These are phyloP conservation scores for Delonix regia DNA, from an alignment of 306 rosid species.

Conservation along the genomic window DNA sequence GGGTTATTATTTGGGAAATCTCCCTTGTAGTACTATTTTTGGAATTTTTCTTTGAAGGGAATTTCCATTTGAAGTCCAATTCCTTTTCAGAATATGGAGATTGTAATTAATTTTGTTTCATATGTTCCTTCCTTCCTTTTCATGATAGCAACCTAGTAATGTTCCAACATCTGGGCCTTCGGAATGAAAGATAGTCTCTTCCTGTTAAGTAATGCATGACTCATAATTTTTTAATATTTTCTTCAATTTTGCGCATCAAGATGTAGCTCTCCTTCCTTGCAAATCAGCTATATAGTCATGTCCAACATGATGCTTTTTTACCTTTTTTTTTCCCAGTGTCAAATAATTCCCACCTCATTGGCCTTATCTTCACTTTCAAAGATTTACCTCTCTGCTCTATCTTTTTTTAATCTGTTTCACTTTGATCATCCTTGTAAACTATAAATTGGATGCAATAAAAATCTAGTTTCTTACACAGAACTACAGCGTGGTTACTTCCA, in stretches of 20 bases:
- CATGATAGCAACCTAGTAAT: not conserved
- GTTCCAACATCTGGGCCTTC: not conserved
- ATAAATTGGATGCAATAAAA: not conserved
- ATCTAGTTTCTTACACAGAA: not conserved
- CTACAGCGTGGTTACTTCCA: no score
- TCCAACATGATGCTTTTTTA: not conserved
- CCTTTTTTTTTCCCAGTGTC: not conserved
- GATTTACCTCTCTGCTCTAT: not conserved
- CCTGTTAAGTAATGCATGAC: not conserved
- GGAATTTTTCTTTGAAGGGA: not conserved
- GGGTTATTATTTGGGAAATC: slow-evolving; percentile 3
- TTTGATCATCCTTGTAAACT: not conserved
- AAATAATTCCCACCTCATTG: not conserved
- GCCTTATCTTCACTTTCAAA: not conserved
- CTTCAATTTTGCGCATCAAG: not conserved
- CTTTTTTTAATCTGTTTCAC: not conserved
- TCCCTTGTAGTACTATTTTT: not conserved
- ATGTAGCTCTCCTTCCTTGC: not conserved
- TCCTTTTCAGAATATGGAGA: not conserved
- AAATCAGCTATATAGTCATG: not conserved
- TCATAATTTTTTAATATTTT: not conserved
- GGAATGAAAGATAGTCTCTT: not conserved
- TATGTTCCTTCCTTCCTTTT: not conserved
- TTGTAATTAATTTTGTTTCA: not conserved
- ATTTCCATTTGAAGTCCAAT: not conserved